phyloP scores from a whole-genome alignment of 208 protist genomes.

The Wallacemonas collosoma region DNA sequence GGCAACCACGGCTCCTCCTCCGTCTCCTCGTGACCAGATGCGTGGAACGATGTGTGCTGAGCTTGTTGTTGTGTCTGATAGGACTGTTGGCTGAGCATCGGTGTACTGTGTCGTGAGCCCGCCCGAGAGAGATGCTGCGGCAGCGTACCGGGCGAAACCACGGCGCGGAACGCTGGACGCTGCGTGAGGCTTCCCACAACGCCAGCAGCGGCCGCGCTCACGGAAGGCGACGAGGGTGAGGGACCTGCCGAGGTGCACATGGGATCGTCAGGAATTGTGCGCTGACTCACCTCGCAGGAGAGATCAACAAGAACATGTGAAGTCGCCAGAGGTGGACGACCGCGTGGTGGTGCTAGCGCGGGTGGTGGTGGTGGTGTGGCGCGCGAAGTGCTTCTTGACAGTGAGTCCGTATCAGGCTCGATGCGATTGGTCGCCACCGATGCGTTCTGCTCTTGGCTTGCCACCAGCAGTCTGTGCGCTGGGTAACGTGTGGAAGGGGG shows the following conservation, averaged over 20 bases:
- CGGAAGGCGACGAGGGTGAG: not conserved
- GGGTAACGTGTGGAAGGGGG: not conserved
- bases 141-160: slow-evolving; percentile 52
- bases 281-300: no score
- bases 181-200: not conserved
- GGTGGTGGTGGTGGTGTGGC: not conserved
- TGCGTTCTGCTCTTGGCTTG: not conserved
- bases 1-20: slow-evolving; percentile 5
- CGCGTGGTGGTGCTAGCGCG: not conserved
- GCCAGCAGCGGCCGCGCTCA: not conserved
- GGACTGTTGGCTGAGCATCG: not conserved
- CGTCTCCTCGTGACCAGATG: not conserved
- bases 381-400: not conserved
- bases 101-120: slow-evolving; percentile 13
- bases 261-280: not conserved
- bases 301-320: no score
- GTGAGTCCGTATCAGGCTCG: not conserved
- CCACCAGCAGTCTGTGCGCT: not conserved
- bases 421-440: no score
- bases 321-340: no score
- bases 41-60: not conserved
- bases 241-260: not conserved
- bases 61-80: no score
- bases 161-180: slow-evolving; percentile 45
- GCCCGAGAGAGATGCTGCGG: slow-evolving; percentile 37